These are phyloP conservation scores for Mortierella sp. DNA, from an alignment of 371 early-diverging fungal genomes.

Conservation along the genomic window DNA sequence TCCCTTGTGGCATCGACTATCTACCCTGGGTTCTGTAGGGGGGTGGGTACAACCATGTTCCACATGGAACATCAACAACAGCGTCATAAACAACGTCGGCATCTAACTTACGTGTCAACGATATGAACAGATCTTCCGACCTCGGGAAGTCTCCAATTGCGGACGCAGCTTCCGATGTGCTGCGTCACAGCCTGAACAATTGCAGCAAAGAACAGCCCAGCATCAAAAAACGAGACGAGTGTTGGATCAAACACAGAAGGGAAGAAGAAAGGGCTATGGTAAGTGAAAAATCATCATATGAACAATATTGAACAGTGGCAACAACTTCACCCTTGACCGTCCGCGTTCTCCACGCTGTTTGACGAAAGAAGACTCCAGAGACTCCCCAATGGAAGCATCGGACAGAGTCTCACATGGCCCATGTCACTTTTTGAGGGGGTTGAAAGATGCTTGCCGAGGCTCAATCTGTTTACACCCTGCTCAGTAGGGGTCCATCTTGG, in stretches of 20 bases:
- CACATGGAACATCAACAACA: not conserved
- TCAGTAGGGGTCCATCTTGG: no score
- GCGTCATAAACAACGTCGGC: no score
- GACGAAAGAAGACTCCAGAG: no score
- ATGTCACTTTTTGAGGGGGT: no score
- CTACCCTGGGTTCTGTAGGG: not conserved
- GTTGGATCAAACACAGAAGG: not conserved
- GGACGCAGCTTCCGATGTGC: constrained; percentile 43
- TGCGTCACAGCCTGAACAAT: constrained; percentile 43
- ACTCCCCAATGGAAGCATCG: no score
- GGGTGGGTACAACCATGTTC: not conserved
- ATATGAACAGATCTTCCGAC: constrained; percentile 53
- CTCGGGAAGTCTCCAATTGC: constrained; percentile 48
- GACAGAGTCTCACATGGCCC: no score
- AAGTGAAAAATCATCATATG: no score
- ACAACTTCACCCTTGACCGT: no score
- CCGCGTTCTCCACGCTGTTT: no score
- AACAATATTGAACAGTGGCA: no score
- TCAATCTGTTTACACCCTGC: no score
- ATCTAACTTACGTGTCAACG: constrained; percentile 52
- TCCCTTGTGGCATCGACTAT: not conserved
- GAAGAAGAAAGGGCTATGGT: not conserved
- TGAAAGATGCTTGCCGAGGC: no score
- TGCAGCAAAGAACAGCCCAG: not conserved
- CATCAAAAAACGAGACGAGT: not conserved